Evolutionary conservation across 2,329 filamentous ascomycete genomes (phyloP).

Genomic region (Aspergillus fructus): DNA sequence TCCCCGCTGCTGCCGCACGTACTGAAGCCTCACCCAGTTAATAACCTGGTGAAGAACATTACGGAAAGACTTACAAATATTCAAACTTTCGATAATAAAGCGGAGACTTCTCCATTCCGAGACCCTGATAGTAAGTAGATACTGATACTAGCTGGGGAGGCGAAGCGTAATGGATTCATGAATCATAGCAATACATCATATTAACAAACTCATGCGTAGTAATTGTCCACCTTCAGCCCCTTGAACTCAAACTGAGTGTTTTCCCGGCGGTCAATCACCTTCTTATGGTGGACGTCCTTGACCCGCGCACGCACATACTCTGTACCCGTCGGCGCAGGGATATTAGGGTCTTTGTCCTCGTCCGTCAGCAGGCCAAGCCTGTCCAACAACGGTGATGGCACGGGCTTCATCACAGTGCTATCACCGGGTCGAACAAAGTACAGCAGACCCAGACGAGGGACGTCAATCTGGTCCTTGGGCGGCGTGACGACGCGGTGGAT

Average conservation of each 20-base stretch:
- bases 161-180: no score
- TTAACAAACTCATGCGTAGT: conserved; percentile 25
- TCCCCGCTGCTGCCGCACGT: no score
- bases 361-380: conserved; percentile 25
- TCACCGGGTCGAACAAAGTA: conserved; percentile 46
- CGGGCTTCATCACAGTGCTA: conserved; percentile 28
- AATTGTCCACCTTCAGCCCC: conserved; percentile 39
- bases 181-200: not conserved
- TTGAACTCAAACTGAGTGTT: conserved; percentile 48
- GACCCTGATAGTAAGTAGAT: no score
- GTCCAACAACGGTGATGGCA: conserved; percentile 31
- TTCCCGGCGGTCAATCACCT: conserved; percentile 44
- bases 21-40: no score
- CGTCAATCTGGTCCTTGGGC: conserved; percentile 44
- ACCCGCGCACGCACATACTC: conserved; percentile 50
- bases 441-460: conserved; percentile 38
- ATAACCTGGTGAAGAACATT: no score
- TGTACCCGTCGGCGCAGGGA: conserved; percentile 40
- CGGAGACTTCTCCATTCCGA: no score
- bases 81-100: no score
- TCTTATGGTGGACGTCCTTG: conserved; percentile 49
- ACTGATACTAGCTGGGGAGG: no score
- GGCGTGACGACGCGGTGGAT: conserved; percentile 48
- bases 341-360: conserved; percentile 9
- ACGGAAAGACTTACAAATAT: no score